Evolutionary conservation across 495 filamentous ascomycete species (phyloP).

Genomic region (Tuber calosporum): DNA sequence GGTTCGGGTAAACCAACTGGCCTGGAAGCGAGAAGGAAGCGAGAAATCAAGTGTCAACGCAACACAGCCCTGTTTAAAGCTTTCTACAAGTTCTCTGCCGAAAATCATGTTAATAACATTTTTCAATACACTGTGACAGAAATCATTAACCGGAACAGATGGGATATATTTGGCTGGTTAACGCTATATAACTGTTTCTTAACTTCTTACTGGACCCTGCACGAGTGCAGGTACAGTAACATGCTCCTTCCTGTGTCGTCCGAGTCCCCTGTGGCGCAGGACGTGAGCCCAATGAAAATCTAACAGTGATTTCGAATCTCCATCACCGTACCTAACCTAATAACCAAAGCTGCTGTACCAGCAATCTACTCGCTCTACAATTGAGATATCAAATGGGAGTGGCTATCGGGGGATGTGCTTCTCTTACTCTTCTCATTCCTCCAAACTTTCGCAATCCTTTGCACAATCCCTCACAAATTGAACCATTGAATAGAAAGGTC

Average conservation of each 20-base stretch:
- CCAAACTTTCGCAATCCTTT: slow-evolving; percentile 15
- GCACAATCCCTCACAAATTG: slow-evolving; percentile 47
- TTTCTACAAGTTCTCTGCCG: background rate
- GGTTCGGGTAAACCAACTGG: background rate
- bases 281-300: background rate
- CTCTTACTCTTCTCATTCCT: slow-evolving; percentile 5
- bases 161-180: no score
- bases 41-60: background rate
- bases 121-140: no score
- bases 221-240: no score
- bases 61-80: background rate
- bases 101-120: background rate
- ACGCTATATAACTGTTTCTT: no score
- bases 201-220: no score
- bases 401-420: background rate
- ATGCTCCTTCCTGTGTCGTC: background rate
- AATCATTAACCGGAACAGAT: no score
- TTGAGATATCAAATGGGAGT: background rate
- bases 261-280: background rate
- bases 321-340: background rate
- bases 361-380: background rate
- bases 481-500: slow-evolving; percentile 53
- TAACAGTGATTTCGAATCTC: background rate
- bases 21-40: slow-evolving; percentile 1
- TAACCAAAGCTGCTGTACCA: background rate